A percentile compares a stretch with the other conserved stretches of the same genome.
Conservation (phyloP, 179 eudicot genomes). For the Heliamphora pulchella region DNA sequence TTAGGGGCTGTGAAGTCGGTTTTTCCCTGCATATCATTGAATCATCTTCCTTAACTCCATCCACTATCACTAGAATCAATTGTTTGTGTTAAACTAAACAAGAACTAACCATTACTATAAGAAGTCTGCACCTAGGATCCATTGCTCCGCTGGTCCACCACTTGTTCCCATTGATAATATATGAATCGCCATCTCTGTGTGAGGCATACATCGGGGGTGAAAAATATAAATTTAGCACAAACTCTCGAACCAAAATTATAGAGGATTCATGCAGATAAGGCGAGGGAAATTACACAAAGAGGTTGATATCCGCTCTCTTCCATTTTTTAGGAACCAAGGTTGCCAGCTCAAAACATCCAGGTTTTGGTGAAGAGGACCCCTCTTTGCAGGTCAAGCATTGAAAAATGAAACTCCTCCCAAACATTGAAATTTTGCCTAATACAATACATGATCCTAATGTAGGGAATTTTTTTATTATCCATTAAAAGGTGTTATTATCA, state of each 20-base stretch:
- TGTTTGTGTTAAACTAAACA: neutral
- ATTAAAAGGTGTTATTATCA: neutral
- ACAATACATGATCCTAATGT: neutral
- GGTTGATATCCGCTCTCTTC: neutral
- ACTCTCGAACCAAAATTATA: neutral
- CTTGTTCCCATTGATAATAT: slow-evolving; percentile 81
- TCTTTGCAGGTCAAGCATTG: neutral
- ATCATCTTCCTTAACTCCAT: slow-evolving; percentile 5
- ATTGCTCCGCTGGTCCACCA: slow-evolving; percentile 99
- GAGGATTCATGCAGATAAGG: neutral
- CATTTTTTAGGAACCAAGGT: neutral
- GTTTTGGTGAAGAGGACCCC: neutral
- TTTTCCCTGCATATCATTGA: slow-evolving; percentile 63
- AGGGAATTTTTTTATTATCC: neutral
- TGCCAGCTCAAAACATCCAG: neutral
- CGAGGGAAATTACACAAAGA: neutral
- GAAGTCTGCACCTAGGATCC: slow-evolving; percentile 98
- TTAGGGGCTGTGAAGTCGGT: slow-evolving; percentile 73
- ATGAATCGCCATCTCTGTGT: slow-evolving; percentile 72
- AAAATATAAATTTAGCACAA: neutral
- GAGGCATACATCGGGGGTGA: neutral
- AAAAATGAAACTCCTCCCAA: neutral
- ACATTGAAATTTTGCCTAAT: neutral
- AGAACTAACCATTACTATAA: slow-evolving; percentile 77
- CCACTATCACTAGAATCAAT: slow-evolving; percentile 10